Conservation (phyloP, 352 stramenopile species). For the Thalassiosira livingstoniorum region DNA sequence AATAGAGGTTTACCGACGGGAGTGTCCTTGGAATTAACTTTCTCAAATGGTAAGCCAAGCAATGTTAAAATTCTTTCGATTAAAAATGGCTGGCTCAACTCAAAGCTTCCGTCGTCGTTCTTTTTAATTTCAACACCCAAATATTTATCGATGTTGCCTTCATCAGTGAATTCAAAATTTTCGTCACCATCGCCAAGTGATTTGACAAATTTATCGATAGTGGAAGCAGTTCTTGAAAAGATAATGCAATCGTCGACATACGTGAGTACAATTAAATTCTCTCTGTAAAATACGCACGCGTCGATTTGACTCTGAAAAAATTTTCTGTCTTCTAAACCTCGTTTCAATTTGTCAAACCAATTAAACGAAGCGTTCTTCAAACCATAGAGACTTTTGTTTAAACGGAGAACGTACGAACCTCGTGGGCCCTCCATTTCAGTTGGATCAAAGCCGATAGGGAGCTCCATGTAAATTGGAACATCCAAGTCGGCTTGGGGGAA, state of each 20-base stretch:
- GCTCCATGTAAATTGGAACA: conserved; percentile 33
- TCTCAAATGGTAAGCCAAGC: conserved; percentile 17
- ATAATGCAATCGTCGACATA: conserved; percentile 69
- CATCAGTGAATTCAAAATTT: conserved; percentile 46
- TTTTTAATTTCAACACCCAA: conserved; percentile 47
- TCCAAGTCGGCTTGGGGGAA: conserved; percentile 57
- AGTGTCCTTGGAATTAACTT: conserved; percentile 26
- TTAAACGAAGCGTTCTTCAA: conserved; percentile 44
- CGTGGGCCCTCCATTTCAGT: neutral
- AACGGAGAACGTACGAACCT: conserved; percentile 14
- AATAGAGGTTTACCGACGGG: conserved; percentile 16
- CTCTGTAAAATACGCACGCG: conserved; percentile 65
- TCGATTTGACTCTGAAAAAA: conserved; percentile 49
- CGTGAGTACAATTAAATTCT: conserved; percentile 39
- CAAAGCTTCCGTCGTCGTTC: conserved; percentile 7
- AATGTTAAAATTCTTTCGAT: conserved; percentile 35
- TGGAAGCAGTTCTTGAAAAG: conserved; percentile 1
- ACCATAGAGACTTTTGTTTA: conserved; percentile 44
- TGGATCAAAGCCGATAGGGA: conserved; percentile 15
- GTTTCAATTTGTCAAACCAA: conserved; percentile 30
- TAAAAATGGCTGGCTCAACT: conserved; percentile 34
- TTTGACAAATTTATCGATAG: conserved; percentile 44
- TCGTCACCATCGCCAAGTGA: conserved; percentile 28
- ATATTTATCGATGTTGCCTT: conserved; percentile 39
- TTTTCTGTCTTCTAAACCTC: neutral